Percentiles rank a stretch among this genome's conserved stretches.
phyloP scores from a whole-genome alignment of 2,329 filamentous ascomycete genomes.

The Coniochaeta prunicola region DNA sequence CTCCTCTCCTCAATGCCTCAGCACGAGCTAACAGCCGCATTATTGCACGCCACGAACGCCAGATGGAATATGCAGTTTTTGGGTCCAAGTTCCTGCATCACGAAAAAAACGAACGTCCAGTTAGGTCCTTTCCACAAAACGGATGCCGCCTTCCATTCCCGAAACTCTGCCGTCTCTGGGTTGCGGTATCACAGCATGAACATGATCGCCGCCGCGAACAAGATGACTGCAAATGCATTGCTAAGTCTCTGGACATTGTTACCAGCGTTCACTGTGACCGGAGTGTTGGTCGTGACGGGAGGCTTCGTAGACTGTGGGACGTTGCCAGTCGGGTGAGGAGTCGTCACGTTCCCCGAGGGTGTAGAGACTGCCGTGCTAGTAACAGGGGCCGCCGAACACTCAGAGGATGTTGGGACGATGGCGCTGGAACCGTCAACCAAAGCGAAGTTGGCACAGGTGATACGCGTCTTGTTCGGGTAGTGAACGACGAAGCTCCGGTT shows the following conservation, averaged over 20 bases:
- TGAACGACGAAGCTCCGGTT: constrained; percentile 60
- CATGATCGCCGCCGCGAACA: constrained; percentile 14
- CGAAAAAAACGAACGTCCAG: neutral
- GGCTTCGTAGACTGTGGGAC: neutral
- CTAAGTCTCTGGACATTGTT: constrained; percentile 7
- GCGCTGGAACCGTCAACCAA: constrained; percentile 16
- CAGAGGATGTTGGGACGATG: constrained; percentile 3
- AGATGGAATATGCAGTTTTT: neutral
- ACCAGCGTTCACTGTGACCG: constrained; percentile 9
- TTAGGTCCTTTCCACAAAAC: neutral
- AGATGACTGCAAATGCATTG: constrained; percentile 6
- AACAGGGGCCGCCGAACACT: neutral
- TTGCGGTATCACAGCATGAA: constrained; percentile 13
- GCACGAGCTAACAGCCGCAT: neutral
- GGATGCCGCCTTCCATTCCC: neutral
- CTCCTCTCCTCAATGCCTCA: neutral
- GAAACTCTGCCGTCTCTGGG: neutral
- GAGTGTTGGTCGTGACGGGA: neutral
- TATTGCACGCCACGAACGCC: neutral
- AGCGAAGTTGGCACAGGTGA: constrained; percentile 58
- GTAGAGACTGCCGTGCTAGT: neutral
- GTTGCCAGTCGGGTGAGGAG: neutral
- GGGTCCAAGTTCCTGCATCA: neutral
- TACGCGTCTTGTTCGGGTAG: constrained; percentile 55
- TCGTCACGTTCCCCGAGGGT: neutral